Conservation (phyloP, 2,329 filamentous ascomycete species). For the Colletotrichum sp. region DNA sequence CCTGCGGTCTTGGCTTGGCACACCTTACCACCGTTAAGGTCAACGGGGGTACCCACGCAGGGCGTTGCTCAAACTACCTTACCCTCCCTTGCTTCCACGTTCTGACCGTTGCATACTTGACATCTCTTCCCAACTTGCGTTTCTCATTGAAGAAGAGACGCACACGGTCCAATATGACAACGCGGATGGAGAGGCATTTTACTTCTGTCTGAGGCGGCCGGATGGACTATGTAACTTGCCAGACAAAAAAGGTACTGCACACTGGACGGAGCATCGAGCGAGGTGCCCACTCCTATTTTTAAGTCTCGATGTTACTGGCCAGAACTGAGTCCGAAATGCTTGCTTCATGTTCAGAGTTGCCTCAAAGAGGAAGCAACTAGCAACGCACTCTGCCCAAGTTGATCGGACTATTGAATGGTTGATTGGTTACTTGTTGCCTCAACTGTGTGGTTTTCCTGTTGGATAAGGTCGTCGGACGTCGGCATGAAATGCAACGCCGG, state of each 20-base stretch:
- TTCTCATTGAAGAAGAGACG: background rate
- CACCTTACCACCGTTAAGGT: background rate
- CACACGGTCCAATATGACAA: background rate
- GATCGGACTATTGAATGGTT: background rate
- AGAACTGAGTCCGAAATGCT: background rate
- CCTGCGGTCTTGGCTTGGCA: conserved; percentile 3
- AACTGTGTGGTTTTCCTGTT: background rate
- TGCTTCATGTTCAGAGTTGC: background rate
- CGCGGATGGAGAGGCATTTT: background rate
- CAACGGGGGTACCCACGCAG: background rate
- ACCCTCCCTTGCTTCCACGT: background rate
- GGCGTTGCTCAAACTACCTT: background rate
- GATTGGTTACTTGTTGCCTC: background rate
- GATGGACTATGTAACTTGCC: background rate
- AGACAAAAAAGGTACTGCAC: background rate
- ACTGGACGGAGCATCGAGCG: background rate
- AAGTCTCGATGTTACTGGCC: background rate
- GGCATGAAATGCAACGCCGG: background rate
- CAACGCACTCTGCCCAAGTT: background rate
- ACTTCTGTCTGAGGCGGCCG: background rate
- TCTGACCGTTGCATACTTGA: background rate
- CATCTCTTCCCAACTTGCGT: background rate
- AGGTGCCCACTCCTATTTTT: background rate
- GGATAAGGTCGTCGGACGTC: background rate
- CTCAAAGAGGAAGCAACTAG: background rate